Conservation (phyloP, 306 rosid species). For the Fragaria iinumae region DNA sequence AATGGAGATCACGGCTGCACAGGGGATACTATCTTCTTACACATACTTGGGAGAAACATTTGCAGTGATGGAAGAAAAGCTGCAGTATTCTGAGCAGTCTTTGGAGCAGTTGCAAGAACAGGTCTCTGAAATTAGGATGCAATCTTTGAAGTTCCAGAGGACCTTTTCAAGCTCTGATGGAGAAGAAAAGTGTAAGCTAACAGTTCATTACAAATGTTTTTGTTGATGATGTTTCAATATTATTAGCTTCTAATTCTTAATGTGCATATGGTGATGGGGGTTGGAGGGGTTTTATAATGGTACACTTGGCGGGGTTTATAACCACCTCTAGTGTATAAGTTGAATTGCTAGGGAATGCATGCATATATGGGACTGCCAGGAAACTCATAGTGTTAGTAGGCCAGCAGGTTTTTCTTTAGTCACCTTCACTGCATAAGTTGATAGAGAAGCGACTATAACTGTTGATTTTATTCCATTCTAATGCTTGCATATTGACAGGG, state of each 20-base stretch:
- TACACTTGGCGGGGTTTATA: background rate
- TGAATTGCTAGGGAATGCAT: background rate
- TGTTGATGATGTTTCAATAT: background rate
- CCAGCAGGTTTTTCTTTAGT: background rate
- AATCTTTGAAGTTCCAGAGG: conserved; percentile 51
- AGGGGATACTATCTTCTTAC: conserved; percentile 38
- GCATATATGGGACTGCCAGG: conserved; percentile 1
- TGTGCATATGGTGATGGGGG: conserved; percentile 20
- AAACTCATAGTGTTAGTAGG: background rate
- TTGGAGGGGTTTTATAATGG: background rate
- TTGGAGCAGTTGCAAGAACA: conserved; percentile 65
- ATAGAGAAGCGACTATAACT: background rate
- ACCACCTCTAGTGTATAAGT: background rate
- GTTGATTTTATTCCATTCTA: conserved; percentile 2
- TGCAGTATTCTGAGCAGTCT: conserved; percentile 45
- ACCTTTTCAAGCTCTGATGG: conserved; percentile 37
- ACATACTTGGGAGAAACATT: conserved; percentile 38
- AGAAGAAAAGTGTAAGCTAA: conserved; percentile 53
- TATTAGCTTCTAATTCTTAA: background rate
- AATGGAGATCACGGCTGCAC: conserved; percentile 41
- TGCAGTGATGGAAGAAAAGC: conserved; percentile 43
- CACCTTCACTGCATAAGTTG: background rate
- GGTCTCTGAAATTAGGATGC: conserved; percentile 62
- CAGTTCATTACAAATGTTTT: background rate
- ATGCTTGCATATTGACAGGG: conserved; percentile 40